Evolutionary conservation across 257 asterid genomes (phyloP).

Genomic region (Nicotiana attenuata): DNA sequence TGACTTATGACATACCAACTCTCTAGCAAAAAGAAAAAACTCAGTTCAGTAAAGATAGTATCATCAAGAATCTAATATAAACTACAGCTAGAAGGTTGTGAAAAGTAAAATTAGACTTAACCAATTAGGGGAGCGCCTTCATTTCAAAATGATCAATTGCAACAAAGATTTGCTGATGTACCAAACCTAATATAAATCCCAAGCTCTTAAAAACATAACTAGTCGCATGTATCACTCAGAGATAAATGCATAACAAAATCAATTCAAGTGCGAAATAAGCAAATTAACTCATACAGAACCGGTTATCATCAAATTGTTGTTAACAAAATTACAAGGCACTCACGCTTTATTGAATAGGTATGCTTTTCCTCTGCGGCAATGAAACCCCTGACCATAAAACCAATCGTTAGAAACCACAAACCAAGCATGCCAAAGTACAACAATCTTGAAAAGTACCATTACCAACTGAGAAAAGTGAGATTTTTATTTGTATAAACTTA

Average conservation of each 20-base stretch:
- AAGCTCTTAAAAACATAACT: too few species aligned
- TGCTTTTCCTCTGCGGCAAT: slow-evolving; percentile 80
- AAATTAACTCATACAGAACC: background rate
- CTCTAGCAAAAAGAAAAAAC: too few species aligned
- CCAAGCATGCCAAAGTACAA: background rate
- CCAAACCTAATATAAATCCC: too few species aligned
- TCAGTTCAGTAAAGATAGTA: too few species aligned
- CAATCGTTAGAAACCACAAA: background rate
- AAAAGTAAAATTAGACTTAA: too few species aligned
- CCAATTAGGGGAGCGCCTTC: too few species aligned
- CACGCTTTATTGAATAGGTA: slow-evolving; percentile 69
- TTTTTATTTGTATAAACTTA: too few species aligned
- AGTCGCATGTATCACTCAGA: background rate
- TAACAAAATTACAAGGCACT: slow-evolving; percentile 24
- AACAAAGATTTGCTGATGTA: too few species aligned
- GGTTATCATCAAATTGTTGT: background rate
- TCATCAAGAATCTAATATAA: too few species aligned
- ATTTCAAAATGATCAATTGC: too few species aligned
- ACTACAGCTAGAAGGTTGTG: too few species aligned
- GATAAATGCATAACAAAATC: background rate
- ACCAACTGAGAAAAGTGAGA: background rate
- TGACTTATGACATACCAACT: too few species aligned
- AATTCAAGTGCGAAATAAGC: background rate
- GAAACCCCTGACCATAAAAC: slow-evolving; percentile 48
- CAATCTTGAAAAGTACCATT: background rate